Conservation (phyloP, 371 early-diverging fungal genomes). For the Coelomomyces lativittatus region DNA sequence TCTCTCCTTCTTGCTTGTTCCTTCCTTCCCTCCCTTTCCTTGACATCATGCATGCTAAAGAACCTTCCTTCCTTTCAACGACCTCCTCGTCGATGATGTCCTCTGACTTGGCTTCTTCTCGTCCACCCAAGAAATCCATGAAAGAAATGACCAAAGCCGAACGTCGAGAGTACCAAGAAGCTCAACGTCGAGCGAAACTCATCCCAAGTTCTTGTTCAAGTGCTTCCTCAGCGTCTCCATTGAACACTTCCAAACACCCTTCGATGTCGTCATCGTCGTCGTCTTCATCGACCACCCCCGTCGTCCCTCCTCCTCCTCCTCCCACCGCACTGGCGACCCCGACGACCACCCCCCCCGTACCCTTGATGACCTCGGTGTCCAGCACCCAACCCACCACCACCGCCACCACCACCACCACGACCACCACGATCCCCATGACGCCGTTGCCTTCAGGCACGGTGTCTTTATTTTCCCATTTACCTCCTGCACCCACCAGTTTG, state of each 20-base stretch:
- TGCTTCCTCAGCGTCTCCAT: not conserved
- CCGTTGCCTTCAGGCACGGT: slow-evolving; percentile 6
- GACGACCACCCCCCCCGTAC: too few relatives aligned
- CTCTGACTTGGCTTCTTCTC: too few relatives aligned
- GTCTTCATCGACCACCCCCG: too few relatives aligned
- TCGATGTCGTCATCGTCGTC: not conserved
- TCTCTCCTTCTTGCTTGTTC: too few relatives aligned
- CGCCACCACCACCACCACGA: not conserved
- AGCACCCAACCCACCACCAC: not conserved
- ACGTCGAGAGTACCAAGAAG: slow-evolving; percentile 54
- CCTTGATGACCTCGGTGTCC: not conserved
- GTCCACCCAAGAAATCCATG: slow-evolving; percentile 13
- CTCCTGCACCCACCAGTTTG: slow-evolving; percentile 7
- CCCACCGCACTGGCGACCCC: too few relatives aligned
- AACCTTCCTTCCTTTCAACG: too few relatives aligned
- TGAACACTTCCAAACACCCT: slow-evolving; percentile 4
- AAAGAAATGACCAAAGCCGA: slow-evolving; percentile 79
- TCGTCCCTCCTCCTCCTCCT: too few relatives aligned
- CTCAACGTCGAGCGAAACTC: slow-evolving; percentile 5
- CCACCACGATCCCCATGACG: not conserved
- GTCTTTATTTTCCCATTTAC: slow-evolving; percentile 23
- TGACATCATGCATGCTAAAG: too few relatives aligned
- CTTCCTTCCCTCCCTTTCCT: too few relatives aligned
- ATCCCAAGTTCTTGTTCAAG: not conserved
- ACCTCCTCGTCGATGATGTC: too few relatives aligned